Conservation (phyloP, 352 stramenopile species). For the Phytophthora europaea region DNA sequence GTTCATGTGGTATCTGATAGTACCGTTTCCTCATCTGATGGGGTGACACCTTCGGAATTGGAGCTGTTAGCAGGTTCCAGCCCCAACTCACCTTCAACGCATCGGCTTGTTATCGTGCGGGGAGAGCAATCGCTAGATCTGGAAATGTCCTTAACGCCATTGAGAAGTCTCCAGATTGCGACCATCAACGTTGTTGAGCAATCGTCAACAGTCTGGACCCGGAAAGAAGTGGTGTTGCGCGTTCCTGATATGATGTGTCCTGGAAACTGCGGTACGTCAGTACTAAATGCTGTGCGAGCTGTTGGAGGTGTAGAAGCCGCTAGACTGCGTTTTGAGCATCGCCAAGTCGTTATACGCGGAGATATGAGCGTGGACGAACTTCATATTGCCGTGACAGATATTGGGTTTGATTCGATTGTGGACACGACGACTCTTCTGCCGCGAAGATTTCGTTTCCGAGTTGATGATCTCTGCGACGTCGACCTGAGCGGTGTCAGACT, state of each 20-base stretch:
- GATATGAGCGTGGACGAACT: slow-evolving; percentile 56
- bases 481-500: slow-evolving; percentile 36
- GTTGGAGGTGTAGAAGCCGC: slow-evolving; percentile 59
- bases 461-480: slow-evolving; percentile 49
- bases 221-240: slow-evolving; percentile 72
- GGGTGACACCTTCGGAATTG: neutral
- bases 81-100: slow-evolving; percentile 3
- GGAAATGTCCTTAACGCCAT: slow-evolving; percentile 21
- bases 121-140: slow-evolving; percentile 42
- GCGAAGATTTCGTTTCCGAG: slow-evolving; percentile 66
- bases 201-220: slow-evolving; percentile 50
- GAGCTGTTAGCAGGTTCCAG: neutral
- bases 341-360: slow-evolving; percentile 66
- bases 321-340: slow-evolving; percentile 67
- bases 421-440: slow-evolving; percentile 51
- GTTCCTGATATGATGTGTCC: slow-evolving; percentile 88
- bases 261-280: slow-evolving; percentile 77
- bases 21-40: neutral
- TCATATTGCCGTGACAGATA: slow-evolving; percentile 46
- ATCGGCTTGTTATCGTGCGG: slow-evolving; percentile 43
- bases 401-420: slow-evolving; percentile 72
- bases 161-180: slow-evolving; percentile 43
- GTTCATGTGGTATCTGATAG: slow-evolving; percentile 49
- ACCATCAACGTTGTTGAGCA: slow-evolving; percentile 49
- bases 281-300: slow-evolving; percentile 65